Conservation (phyloP, 2,329 filamentous ascomycete species). For the Pseudogymnoascus sp. region DNA sequence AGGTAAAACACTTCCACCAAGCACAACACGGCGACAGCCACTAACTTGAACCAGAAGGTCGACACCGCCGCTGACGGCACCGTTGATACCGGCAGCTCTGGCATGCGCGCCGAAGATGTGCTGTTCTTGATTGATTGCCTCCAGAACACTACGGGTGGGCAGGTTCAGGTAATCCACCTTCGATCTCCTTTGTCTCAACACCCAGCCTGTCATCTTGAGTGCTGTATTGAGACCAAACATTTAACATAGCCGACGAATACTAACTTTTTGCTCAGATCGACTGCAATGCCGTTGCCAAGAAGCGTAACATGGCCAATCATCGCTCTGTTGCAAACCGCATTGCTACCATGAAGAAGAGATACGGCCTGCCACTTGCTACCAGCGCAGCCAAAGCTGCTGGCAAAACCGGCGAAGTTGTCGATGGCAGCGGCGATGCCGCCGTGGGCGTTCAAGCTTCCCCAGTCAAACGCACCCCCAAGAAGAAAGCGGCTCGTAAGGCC, state of each 20-base stretch:
- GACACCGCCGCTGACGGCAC: neutral
- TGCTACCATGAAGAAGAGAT: slow-evolving; percentile 23
- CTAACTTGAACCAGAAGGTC: neutral
- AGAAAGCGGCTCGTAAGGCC: slow-evolving; percentile 10
- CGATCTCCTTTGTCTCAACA: neutral
- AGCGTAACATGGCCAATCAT: slow-evolving; percentile 17
- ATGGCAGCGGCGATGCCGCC: slow-evolving; percentile 8
- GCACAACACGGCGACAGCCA: too few species aligned
- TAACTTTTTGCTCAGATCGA: slow-evolving; percentile 19
- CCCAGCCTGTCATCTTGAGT: neutral
- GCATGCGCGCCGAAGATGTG: slow-evolving; percentile 18
- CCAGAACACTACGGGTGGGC: slow-evolving; percentile 20
- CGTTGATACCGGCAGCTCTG: neutral
- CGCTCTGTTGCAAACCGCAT: slow-evolving; percentile 23
- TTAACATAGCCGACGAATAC: neutral
- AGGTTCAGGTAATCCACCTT: slow-evolving; percentile 18
- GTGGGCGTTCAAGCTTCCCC: neutral
- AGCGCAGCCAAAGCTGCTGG: neutral
- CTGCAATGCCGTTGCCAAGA: slow-evolving; percentile 16
- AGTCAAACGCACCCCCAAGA: slow-evolving; percentile 7
- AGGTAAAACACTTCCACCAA: neutral
- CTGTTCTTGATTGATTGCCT: slow-evolving; percentile 23
- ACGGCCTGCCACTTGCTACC: slow-evolving; percentile 16
- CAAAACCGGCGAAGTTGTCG: neutral
- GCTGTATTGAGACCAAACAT: neutral